Base-by-base conservation (phyloP, 257 asterid species). In the Capsicum pubescens region DNA sequence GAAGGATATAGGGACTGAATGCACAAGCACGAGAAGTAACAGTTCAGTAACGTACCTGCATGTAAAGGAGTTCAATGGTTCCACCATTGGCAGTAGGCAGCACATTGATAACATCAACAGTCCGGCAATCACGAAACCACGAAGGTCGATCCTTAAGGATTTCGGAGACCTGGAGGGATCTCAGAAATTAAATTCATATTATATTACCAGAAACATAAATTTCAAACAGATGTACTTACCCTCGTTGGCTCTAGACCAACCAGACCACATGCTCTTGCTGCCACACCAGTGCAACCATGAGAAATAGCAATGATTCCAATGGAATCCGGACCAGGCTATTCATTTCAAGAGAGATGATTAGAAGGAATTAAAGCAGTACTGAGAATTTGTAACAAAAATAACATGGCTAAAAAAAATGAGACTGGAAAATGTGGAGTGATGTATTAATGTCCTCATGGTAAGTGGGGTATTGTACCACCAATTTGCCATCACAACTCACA, bases 271-370 rank as follows among this genome's bases (percentile, higher is more conserved):
- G 97, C 98, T 91, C 98, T 85, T 84, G 97, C 98, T 87, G 98
- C 98, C 88, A 94, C 95, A 42, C 99, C 98, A 84, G 97, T 92
- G 98, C 98, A 96, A 90, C 99, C 98, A 87, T 94, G 98, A 90
- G 98, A 96, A 87, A 96, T 96, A 90, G 98, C 97, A 87, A 93
- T 89, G 98, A 96, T 96, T 96, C 99, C 99, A 94, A 94, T 93
- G 98, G 99, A 96, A 94, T 96, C 99, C 99, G 99, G 99, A 96
- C 99, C 99, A 96, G 98, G 98, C 99, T 95, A 85, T 42, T 50
- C 90, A 83, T 83, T 84, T 9, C 80, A 60, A 54, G 50, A 77
- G 82, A 77, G 9, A 77, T 77, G 15, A 77, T 54, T 54, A 77
- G 82, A 14, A 13, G 32, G 21, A 77, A 13, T 26, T 26, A 15